Conservation (phyloP, 2,329 filamentous ascomycete genomes). For the Calycina marina region DNA sequence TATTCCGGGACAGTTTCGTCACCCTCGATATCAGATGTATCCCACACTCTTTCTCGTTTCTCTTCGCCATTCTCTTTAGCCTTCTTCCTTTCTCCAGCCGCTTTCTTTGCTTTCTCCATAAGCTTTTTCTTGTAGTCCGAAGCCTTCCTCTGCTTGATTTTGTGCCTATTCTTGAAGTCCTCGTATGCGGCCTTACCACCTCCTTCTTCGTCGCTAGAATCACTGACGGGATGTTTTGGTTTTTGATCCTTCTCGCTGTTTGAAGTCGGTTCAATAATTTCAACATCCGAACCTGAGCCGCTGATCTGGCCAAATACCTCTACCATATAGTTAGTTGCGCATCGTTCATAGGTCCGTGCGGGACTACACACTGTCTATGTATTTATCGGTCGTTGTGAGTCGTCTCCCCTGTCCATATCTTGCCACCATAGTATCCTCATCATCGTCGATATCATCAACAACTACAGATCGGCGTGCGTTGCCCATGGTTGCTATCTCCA, state of each 20-base stretch:
- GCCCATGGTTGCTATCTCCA: too few relatives aligned
- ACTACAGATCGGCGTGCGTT: too few relatives aligned
- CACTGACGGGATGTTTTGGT: slow-evolving; percentile 21
- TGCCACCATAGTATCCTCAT: slow-evolving; percentile 8
- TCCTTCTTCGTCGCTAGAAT: slow-evolving; percentile 36
- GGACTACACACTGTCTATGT: slow-evolving; percentile 14
- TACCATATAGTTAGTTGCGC: slow-evolving; percentile 8
- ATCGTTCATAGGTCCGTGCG: not conserved
- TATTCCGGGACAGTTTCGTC: slow-evolving; percentile 50
- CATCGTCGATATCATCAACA: too few relatives aligned
- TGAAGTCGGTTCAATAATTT: slow-evolving; percentile 7
- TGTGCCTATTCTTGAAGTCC: slow-evolving; percentile 46
- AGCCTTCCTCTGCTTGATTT: slow-evolving; percentile 34
- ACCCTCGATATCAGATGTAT: slow-evolving; percentile 17
- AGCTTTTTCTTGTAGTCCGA: slow-evolving; percentile 31
- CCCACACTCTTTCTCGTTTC: slow-evolving; percentile 16
- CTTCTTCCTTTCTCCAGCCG: slow-evolving; percentile 10
- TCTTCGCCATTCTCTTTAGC: slow-evolving; percentile 13
- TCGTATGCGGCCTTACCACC: slow-evolving; percentile 42
- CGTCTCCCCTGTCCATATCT: slow-evolving; percentile 1
- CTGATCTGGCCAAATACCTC: slow-evolving; percentile 7
- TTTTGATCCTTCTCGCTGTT: slow-evolving; percentile 11
- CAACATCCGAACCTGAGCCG: slow-evolving; percentile 11
- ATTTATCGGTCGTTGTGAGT: slow-evolving; percentile 11
- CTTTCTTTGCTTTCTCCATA: slow-evolving; percentile 31